Evolutionary conservation across 768 basidiomycete species (phyloP).

Genomic region (Rhizopogon vulgaris): DNA sequence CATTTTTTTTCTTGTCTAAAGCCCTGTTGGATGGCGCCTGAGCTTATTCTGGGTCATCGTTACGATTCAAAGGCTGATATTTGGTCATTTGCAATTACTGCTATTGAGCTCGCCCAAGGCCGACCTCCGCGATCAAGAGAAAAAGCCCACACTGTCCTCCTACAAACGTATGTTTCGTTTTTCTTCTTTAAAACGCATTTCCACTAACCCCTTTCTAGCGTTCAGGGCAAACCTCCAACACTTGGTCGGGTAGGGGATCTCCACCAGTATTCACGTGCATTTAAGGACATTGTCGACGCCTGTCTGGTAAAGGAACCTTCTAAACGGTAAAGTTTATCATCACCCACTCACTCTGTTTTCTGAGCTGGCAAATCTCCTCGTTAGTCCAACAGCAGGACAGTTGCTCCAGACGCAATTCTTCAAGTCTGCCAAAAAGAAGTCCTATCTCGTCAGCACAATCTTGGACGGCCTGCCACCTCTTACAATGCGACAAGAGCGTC

Average conservation of each 20-base stretch:
- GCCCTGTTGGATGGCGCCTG: constrained; percentile 98
- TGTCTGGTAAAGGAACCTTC: constrained; percentile 85
- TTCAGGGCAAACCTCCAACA: constrained; percentile 72
- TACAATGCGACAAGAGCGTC: constrained; percentile 65
- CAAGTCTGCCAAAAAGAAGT: constrained; percentile 70
- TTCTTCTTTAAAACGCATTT: neutral
- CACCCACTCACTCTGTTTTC: neutral
- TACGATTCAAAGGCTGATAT: constrained; percentile 90
- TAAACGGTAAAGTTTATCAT: constrained; percentile 43
- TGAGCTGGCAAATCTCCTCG: neutral
- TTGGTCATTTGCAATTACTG: constrained; percentile 96
- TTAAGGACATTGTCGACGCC: constrained; percentile 77
- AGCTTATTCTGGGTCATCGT: constrained; percentile 76
- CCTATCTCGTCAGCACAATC: constrained; percentile 71
- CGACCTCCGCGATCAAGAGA: constrained; percentile 80
- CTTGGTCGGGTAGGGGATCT: constrained; percentile 67
- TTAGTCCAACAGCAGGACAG: constrained; percentile 70
- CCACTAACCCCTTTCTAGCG: constrained; percentile 31
- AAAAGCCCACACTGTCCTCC: constrained; percentile 63
- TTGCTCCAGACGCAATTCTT: constrained; percentile 80
- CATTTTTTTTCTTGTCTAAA: constrained; percentile 12
- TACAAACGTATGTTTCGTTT: constrained; percentile 54
- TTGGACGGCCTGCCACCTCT: constrained; percentile 72
- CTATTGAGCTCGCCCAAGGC: constrained; percentile 83
- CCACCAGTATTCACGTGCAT: constrained; percentile 70